Evolutionary conservation across 164 flowering plant species (phyloP).

Genomic region (Annona cherimola): DNA sequence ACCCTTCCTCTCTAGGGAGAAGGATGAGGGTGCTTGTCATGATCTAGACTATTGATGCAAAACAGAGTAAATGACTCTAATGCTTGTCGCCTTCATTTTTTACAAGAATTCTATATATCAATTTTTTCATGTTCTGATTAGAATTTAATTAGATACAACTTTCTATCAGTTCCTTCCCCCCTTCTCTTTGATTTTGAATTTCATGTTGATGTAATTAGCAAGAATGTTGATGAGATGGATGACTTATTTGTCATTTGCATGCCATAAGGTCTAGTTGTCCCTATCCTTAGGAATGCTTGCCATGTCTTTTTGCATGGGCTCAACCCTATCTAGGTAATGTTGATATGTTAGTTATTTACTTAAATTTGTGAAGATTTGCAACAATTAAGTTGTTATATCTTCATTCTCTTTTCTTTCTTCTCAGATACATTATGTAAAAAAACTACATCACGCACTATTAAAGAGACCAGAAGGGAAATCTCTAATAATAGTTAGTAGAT

Average conservation of each 20-base stretch:
- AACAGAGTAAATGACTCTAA: no score
- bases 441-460: slow-evolving; percentile 58
- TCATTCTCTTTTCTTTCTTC: slow-evolving; percentile 8
- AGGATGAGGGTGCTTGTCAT: no score
- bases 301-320: slow-evolving; percentile 95
- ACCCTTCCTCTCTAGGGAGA: no score
- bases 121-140: no score
- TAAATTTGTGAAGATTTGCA: background rate
- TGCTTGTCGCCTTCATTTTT: no score
- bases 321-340: slow-evolving; percentile 66
- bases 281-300: slow-evolving; percentile 84
- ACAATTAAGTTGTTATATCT: background rate
- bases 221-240: slow-evolving; percentile 48
- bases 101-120: background rate
- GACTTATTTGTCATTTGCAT: slow-evolving; percentile 58
- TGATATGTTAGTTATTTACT: background rate
- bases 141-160: no score
- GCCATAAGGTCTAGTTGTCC: slow-evolving; percentile 86
- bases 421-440: slow-evolving; percentile 88
- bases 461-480: slow-evolving; percentile 62
- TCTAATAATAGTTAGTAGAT: slow-evolving; percentile 57
- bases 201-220: slow-evolving; percentile 34
- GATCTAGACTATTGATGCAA: no score
- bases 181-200: background rate
- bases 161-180: no score